Base-by-base conservation (phyloP, 2,329 filamentous ascomycete genomes). In the Neopestalotiopsis clavispora region DNA sequence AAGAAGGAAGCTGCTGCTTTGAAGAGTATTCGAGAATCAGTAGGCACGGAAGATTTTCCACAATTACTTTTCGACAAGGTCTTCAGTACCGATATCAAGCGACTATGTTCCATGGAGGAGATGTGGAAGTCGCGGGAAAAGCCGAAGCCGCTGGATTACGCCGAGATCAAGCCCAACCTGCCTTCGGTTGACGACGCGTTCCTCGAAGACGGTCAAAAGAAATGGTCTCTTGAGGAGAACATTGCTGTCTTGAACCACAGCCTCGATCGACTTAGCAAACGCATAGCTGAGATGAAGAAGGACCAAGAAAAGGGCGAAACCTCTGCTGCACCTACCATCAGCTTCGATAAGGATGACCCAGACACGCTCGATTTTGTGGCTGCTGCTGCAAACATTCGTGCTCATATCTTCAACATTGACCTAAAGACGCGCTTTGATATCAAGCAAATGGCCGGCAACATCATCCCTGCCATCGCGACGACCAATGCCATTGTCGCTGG, bases 361-460 rank as follows among this genome's bases (percentile, higher is more conserved):
- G 95, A 98, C 77, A 98, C 95, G 0, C 86, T 99, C 7, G 95
- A 99, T 77, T 98, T 99, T 78, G 96, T 99, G 6, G 89, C 94
- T 1, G 90, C 96, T 0, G 94, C 92, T 73, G 94, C 95, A 38
- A 99, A 99, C 76, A 88, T 99, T 30, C 90, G 96, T 59, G 96
- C 95, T 1, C 85, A 89, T 30, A 87, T 97, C n/a, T 99, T 99
- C 77, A 92, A 91, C 68, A 97, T 99, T 69, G 92, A 95, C 67
- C 83, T 85, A 4, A 95, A 94, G 79, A 97, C 94, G 28, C 94
- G 97, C 69, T 99, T 98, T 77, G 95, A 98, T 77, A 95, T 96
- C 75, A 99, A 99, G 83, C 93, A 99, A 81, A 99, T 98, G 95
- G 96, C 96, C 4, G 96, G 96, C 67, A 99, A 99, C 78, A 99